phyloP scores from a whole-genome alignment of 2,329 filamentous ascomycete genomes.

The Coniochaeta ligniaria region DNA sequence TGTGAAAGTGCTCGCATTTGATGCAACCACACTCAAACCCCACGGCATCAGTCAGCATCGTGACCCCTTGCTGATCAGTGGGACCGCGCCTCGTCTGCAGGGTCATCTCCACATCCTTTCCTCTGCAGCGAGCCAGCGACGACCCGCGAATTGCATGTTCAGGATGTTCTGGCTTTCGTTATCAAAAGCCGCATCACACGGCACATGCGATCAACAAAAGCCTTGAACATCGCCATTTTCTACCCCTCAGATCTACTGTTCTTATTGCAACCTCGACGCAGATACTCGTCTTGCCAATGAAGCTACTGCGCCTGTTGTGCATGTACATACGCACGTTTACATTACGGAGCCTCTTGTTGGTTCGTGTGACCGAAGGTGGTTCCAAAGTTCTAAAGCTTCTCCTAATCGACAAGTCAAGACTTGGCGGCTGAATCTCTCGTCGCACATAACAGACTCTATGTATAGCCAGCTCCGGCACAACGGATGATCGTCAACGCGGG shows the following conservation, averaged over 20 bases:
- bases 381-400: neutral
- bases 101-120: neutral
- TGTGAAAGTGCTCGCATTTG: conserved; percentile 6
- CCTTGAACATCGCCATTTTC: neutral
- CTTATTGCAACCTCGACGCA: neutral
- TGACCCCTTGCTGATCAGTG: neutral
- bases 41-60: neutral
- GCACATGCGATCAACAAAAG: neutral
- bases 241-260: neutral
- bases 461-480: neutral
- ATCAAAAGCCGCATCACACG: neutral
- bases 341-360: no score
- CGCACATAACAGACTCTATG: neutral
- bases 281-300: no score
- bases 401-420: neutral
- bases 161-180: neutral
- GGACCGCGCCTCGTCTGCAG: neutral
- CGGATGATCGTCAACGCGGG: neutral
- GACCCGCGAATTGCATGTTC: no score
- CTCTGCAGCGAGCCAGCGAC: neutral
- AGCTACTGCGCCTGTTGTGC: no score
- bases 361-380: neutral
- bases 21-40: conserved; percentile 3
- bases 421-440: neutral
- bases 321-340: no score